Evolutionary conservation across 2,329 filamentous ascomycete genomes (phyloP).

Genomic region (Alternaria angustiovoidea): DNA sequence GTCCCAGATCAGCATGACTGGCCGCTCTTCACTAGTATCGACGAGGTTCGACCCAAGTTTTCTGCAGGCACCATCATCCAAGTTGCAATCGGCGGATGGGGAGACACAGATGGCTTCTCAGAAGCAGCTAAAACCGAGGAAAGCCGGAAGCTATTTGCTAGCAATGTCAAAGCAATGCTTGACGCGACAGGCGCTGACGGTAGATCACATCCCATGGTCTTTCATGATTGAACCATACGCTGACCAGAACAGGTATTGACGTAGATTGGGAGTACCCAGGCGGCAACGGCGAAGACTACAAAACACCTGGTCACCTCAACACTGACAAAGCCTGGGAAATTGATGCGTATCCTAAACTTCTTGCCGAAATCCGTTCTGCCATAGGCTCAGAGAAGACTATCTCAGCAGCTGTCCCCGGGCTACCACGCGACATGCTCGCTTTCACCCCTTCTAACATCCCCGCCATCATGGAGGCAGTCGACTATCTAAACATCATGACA

Average conservation of each 20-base stretch:
- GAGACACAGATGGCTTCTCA: slow-evolving; percentile 70
- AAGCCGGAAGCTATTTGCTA: slow-evolving; percentile 63
- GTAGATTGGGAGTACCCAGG: slow-evolving; percentile 73
- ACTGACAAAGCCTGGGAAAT: slow-evolving; percentile 67
- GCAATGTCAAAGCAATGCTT: slow-evolving; percentile 71
- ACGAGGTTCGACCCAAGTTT: slow-evolving; percentile 56
- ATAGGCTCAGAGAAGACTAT: slow-evolving; percentile 67
- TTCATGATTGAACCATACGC: accelerated
- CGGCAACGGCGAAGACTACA: slow-evolving; percentile 76
- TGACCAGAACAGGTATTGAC: slow-evolving; percentile 51
- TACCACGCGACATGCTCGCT: slow-evolving; percentile 71
- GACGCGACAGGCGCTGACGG: slow-evolving; percentile 67
- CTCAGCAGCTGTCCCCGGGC: slow-evolving; percentile 72
- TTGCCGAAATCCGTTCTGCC: slow-evolving; percentile 66
- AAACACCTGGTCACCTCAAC: slow-evolving; percentile 62
- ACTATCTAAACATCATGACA: slow-evolving; percentile 75
- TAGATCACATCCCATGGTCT: slow-evolving; percentile 49
- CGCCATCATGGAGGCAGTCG: slow-evolving; percentile 65
- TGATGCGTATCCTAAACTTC: slow-evolving; percentile 66
- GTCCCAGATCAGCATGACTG: slow-evolving; percentile 26
- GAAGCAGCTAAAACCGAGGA: slow-evolving; percentile 62
- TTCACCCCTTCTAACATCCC: slow-evolving; percentile 66
- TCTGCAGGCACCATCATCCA: slow-evolving; percentile 36
- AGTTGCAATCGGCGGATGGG: slow-evolving; percentile 80
- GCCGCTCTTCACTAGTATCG: slow-evolving; percentile 39